A percentile compares a stretch with the other conserved stretches of the same genome.
Conservation (phyloP, 169 alveolate species). For the Plasmodium gonderi region DNA sequence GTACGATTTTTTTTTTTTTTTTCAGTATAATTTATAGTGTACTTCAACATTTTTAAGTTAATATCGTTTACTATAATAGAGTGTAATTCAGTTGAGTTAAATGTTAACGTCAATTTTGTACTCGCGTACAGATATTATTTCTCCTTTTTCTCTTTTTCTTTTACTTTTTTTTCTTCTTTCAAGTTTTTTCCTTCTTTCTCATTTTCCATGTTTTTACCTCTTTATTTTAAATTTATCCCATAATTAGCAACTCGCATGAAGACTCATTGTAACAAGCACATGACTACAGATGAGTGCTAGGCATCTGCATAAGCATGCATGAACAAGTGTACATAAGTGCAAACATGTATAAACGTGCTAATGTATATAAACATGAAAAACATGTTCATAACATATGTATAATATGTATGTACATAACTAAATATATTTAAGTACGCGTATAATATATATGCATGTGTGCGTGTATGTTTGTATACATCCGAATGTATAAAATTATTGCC, state of each 20-base stretch:
- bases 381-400: neutral
- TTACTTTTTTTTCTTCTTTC: neutral
- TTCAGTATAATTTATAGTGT: neutral
- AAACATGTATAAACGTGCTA: neutral
- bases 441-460: neutral
- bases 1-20: neutral
- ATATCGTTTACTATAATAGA: neutral
- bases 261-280: neutral
- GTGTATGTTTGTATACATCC: neutral
- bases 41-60: neutral
- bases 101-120: neutral
- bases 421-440: neutral
- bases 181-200: neutral
- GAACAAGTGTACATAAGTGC: neutral
- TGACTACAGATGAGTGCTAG: constrained; percentile 3
- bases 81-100: neutral
- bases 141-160: neutral
- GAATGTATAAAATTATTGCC: neutral
- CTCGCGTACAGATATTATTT: constrained; percentile 5
- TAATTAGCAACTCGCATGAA: constrained; percentile 1
- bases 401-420: neutral
- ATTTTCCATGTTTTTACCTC: constrained; percentile 4
- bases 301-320: neutral
- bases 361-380: neutral
- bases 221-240: constrained; percentile 20